phyloP scores from a whole-genome alignment of 495 filamentous ascomycete genomes.

The Daldinia decipiens region DNA sequence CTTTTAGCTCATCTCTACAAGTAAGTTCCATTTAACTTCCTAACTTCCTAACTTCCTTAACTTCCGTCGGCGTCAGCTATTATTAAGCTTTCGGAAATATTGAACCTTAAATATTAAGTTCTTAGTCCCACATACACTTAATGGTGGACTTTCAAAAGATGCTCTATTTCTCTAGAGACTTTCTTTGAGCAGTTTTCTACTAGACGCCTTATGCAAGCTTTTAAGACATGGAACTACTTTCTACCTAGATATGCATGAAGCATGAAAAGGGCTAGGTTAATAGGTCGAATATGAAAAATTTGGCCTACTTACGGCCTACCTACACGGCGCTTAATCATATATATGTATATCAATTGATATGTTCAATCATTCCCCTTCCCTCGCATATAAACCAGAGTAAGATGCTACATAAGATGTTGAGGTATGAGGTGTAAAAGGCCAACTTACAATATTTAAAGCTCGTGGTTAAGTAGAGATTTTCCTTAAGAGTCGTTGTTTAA shows the following conservation, averaged over 20 bases:
- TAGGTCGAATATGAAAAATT: too few relatives aligned
- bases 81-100: constrained; percentile 8
- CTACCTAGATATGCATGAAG: too few relatives aligned
- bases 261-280: too few relatives aligned
- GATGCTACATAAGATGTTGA: background rate
- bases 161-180: too few relatives aligned
- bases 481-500: background rate
- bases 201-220: too few relatives aligned
- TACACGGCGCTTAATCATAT: too few relatives aligned
- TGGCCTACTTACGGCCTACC: too few relatives aligned
- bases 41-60: constrained; percentile 4
- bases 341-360: too few relatives aligned
- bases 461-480: background rate
- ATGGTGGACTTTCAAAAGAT: background rate
- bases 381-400: background rate
- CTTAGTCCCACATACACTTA: background rate
- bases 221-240: too few relatives aligned
- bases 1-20: too few relatives aligned
- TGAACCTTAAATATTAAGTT: background rate
- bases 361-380: background rate
- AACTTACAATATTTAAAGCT: background rate
- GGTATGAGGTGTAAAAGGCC: background rate
- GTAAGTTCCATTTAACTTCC: too few relatives aligned
- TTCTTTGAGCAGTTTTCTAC: too few relatives aligned
- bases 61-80: constrained; percentile 14